These are phyloP conservation scores for Aechmea fasciata DNA, from an alignment of 176 grass and related monocot species.

Conservation along the genomic window DNA sequence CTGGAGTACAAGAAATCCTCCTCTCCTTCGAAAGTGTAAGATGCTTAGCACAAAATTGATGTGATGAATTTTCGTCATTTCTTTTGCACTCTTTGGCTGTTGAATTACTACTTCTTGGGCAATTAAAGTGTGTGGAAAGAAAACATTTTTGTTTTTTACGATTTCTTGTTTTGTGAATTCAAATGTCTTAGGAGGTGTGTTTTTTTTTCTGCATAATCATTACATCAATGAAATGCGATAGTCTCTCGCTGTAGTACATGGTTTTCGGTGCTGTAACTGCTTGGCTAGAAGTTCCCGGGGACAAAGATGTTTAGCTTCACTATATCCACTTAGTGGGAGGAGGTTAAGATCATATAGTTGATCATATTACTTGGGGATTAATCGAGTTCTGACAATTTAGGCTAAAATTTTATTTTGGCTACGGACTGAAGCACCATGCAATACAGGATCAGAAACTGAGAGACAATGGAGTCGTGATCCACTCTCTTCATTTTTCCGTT, in stretches of 20 bases:
- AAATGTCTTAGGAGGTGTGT: neutral
- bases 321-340: too few relatives aligned
- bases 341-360: neutral
- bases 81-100: neutral
- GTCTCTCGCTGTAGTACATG: too few relatives aligned
- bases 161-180: neutral
- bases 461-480: neutral
- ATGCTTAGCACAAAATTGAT: neutral
- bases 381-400: neutral
- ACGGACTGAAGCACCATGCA: neutral
- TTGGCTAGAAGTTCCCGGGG: too few relatives aligned
- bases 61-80: neutral
- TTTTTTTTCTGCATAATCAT: too few relatives aligned
- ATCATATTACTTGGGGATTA: neutral
- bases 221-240: too few relatives aligned
- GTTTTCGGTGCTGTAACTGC: too few relatives aligned
- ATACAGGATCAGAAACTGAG: neutral
- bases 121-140: neutral
- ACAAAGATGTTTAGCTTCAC: too few relatives aligned
- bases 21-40: constrained; percentile 25
- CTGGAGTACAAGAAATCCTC: constrained; percentile 16
- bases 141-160: neutral
- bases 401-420: neutral
- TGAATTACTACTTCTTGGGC: neutral
- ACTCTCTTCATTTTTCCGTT: neutral